Conservation (phyloP, 148 eudicot genomes). For the Persicaria tinctoria region DNA sequence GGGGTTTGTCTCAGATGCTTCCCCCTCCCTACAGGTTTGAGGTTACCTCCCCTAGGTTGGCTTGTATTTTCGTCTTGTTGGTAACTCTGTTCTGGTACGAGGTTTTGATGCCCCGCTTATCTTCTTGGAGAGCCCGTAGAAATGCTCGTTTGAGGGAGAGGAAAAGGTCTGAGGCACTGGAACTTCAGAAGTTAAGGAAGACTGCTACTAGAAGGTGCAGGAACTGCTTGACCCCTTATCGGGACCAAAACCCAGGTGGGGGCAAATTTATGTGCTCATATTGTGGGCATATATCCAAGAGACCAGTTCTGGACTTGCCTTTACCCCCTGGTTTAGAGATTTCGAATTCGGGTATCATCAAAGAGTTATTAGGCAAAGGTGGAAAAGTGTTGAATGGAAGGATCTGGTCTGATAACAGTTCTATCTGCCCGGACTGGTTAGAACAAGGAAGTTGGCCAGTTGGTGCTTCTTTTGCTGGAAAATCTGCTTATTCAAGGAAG, state of each 20-base stretch:
- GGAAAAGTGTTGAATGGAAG: slow-evolving; percentile 78
- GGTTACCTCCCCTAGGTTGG: slow-evolving; percentile 86
- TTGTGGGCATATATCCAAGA: slow-evolving; percentile 94
- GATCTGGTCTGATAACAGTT: slow-evolving; percentile 66
- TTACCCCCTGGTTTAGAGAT: slow-evolving; percentile 58
- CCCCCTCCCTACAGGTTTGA: slow-evolving; percentile 94
- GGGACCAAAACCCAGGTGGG: slow-evolving; percentile 93
- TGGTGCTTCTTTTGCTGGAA: slow-evolving; percentile 52
- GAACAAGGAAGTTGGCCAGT: slow-evolving; percentile 76
- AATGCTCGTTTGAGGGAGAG: slow-evolving; percentile 78
- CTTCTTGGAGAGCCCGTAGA: slow-evolving; percentile 79
- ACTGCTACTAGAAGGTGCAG: slow-evolving; percentile 93
- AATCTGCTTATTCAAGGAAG: slow-evolving; percentile 37
- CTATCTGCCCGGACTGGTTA: slow-evolving; percentile 74
- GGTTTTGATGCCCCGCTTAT: slow-evolving; percentile 87
- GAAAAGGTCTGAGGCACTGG: slow-evolving; percentile 86
- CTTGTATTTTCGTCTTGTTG: slow-evolving; percentile 79
- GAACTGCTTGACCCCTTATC: slow-evolving; percentile 83
- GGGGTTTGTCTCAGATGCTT: slow-evolving; percentile 90
- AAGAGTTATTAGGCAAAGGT: slow-evolving; percentile 82
- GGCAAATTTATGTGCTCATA: slow-evolving; percentile 92
- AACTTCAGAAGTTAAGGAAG: slow-evolving; percentile 79
- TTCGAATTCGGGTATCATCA: slow-evolving; percentile 67
- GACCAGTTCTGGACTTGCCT: slow-evolving; percentile 91
- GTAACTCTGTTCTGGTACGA: slow-evolving; percentile 92